A percentile compares a stretch with the other conserved stretches of the same genome.
These are phyloP conservation scores for Trichoderma sp. DNA, from an alignment of 2,329 filamentous ascomycete species.

Conservation along the genomic window DNA sequence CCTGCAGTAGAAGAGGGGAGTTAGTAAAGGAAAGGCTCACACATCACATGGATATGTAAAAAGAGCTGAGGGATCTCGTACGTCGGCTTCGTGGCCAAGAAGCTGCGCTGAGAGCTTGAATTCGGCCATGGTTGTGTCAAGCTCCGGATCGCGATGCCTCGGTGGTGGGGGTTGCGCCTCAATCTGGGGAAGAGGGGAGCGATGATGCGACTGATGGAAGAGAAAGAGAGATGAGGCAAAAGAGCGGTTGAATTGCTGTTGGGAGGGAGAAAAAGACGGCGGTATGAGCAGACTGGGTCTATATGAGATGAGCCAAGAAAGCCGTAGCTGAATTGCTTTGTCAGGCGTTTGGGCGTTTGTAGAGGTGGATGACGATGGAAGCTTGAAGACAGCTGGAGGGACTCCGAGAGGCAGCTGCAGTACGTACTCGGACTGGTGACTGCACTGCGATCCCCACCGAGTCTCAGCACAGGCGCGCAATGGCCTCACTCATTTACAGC, in stretches of 20 bases:
- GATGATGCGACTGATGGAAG: conserved; percentile 10
- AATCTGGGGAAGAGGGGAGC: conserved; percentile 20
- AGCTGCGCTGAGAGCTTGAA: conserved; percentile 94
- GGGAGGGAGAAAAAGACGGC: not conserved
- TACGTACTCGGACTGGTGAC: conserved; percentile 17
- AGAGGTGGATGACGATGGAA: conserved; percentile 30
- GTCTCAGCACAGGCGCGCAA: not conserved
- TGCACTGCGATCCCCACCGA: not conserved
- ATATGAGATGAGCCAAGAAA: not conserved
- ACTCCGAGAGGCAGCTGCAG: conserved; percentile 1
- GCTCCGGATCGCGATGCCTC: not conserved
- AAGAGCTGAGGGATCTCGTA: conserved; percentile 44
- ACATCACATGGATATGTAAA: not conserved
- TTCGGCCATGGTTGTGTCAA: conserved; percentile 58
- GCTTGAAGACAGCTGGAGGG: conserved; percentile 25
- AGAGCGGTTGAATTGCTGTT: not conserved
- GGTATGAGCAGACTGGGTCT: not conserved
- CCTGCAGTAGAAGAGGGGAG: conserved; percentile 51
- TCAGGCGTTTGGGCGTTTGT: conserved; percentile 5
- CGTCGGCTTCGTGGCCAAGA: conserved; percentile 88
- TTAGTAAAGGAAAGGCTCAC: conserved; percentile 16
- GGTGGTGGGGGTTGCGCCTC: not conserved
- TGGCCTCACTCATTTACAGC: not conserved
- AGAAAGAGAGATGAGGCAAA: not conserved
- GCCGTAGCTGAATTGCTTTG: conserved; percentile 5